These are phyloP conservation scores for Tetrahymena elliotti DNA, from an alignment of 73 alveolate species.

Conservation along the genomic window DNA sequence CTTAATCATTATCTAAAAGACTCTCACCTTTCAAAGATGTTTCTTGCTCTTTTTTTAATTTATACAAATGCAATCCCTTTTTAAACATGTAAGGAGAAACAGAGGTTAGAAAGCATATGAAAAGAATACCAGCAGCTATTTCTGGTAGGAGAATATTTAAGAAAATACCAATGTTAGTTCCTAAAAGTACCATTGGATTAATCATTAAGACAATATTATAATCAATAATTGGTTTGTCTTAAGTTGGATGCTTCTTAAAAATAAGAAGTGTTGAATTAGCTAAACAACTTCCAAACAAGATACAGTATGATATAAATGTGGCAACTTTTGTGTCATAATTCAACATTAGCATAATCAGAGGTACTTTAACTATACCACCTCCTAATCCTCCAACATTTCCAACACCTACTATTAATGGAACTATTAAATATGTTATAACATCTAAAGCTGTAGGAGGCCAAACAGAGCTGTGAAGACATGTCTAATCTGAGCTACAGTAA, in stretches of 20 bases:
- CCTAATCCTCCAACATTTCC: constrained; percentile 41
- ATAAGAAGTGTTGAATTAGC: constrained; percentile 4
- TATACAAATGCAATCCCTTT: not conserved
- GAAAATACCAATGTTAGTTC: not conserved
- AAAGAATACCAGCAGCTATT: not conserved
- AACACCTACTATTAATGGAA: constrained; percentile 15
- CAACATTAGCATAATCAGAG: constrained; percentile 18
- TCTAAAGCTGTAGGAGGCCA: not conserved
- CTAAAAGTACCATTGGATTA: constrained; percentile 1
- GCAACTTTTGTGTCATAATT: constrained; percentile 3
- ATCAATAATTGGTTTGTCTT: constrained; percentile 10
- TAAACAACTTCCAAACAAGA: constrained; percentile 27
- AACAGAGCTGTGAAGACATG: not conserved
- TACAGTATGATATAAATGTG: constrained; percentile 17
- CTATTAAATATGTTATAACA: not conserved
- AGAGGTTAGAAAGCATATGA: not conserved
- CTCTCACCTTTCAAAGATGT: not conserved
- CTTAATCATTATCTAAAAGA: not conserved
- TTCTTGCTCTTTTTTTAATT: not conserved
- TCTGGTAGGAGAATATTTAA: not conserved
- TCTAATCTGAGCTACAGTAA: not conserved
- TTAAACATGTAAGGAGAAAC: not conserved
- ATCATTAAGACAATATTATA: constrained; percentile 5
- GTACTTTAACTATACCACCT: constrained; percentile 33
- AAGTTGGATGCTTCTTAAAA: constrained; percentile 6